Conservation (phyloP, 495 filamentous ascomycete genomes). For the Cryomyces antarcticus region DNA sequence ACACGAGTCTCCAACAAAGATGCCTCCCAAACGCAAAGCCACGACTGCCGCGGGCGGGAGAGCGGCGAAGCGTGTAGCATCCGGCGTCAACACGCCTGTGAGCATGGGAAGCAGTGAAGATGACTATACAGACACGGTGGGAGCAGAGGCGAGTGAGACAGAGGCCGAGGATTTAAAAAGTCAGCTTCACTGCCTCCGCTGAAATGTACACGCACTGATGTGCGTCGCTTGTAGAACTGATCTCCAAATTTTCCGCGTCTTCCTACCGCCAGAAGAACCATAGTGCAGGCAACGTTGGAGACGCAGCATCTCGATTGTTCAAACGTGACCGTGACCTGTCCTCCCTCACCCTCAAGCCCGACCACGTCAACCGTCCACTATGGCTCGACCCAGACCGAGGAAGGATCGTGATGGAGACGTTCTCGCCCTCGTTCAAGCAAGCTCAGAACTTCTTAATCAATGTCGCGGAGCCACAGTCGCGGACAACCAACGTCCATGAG, state of each 20-base stretch:
- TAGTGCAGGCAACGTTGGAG: background rate
- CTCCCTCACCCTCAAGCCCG: slow-evolving; percentile 59
- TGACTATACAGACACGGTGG: slow-evolving; percentile 3
- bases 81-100: slow-evolving; percentile 11
- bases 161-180: slow-evolving; percentile 4
- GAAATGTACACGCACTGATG: background rate
- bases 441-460: slow-evolving; percentile 91
- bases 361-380: slow-evolving; percentile 72
- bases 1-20: background rate
- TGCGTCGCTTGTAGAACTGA: slow-evolving; percentile 1
- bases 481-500: slow-evolving; percentile 77
- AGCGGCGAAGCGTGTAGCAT: slow-evolving; percentile 9
- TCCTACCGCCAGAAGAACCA: slow-evolving; percentile 4
- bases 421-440: slow-evolving; percentile 62
- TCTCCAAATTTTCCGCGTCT: slow-evolving; percentile 8
- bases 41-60: slow-evolving; percentile 2
- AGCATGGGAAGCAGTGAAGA: slow-evolving; percentile 7
- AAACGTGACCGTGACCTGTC: slow-evolving; percentile 55
- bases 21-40: slow-evolving; percentile 11
- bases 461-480: slow-evolving; percentile 79
- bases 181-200: background rate
- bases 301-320: slow-evolving; percentile 28
- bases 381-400: slow-evolving; percentile 79
- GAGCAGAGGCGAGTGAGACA: slow-evolving; percentile 1
- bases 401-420: slow-evolving; percentile 86